These are phyloP conservation scores for Acarospora socialis DNA, from an alignment of 2,329 filamentous ascomycete genomes.

Conservation along the genomic window DNA sequence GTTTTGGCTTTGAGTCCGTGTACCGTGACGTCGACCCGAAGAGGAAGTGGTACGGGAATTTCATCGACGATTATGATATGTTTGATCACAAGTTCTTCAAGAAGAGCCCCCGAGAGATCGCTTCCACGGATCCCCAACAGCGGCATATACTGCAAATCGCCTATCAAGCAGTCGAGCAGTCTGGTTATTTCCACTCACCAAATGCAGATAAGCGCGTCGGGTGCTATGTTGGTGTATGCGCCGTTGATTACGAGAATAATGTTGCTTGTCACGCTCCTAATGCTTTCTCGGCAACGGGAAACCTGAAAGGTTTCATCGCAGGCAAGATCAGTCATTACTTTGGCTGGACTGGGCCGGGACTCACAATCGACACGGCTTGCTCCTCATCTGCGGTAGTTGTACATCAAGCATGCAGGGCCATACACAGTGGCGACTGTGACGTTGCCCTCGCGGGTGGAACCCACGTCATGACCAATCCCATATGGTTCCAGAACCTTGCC, in stretches of 20 bases:
- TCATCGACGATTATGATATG: conserved; percentile 7
- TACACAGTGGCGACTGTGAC: conserved; percentile 6
- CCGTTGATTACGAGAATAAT: conserved; percentile 30
- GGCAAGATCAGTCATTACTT: conserved; percentile 20
- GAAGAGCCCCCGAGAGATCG: conserved; percentile 16
- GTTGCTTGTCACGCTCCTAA: conserved; percentile 23
- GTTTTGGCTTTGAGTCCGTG: conserved; percentile 12
- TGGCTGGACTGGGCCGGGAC: conserved; percentile 23
- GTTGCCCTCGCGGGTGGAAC: conserved; percentile 7
- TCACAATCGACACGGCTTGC: conserved; percentile 30
- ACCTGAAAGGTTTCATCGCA: conserved; percentile 17
- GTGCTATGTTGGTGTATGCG: conserved; percentile 25
- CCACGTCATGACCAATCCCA: conserved; percentile 5
- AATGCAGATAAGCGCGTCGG: conserved; percentile 19
- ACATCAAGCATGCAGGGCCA: conserved; percentile 13
- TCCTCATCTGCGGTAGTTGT: conserved; percentile 26
- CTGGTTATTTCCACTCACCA: conserved; percentile 18
- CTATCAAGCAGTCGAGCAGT: conserved; percentile 21
- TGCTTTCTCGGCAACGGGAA: conserved; percentile 24
- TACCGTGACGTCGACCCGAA: conserved; percentile 12
- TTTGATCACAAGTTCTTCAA: conserved; percentile 25
- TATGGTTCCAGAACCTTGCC: conserved; percentile 2
- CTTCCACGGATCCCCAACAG: conserved; percentile 21
- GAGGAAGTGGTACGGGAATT: conserved; percentile 9
- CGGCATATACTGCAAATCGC: conserved; percentile 18